Percentiles rank a stretch among this genome's conserved stretches.
Conservation (phyloP, 768 basidiomycete species). For the Trametes punicea region DNA sequence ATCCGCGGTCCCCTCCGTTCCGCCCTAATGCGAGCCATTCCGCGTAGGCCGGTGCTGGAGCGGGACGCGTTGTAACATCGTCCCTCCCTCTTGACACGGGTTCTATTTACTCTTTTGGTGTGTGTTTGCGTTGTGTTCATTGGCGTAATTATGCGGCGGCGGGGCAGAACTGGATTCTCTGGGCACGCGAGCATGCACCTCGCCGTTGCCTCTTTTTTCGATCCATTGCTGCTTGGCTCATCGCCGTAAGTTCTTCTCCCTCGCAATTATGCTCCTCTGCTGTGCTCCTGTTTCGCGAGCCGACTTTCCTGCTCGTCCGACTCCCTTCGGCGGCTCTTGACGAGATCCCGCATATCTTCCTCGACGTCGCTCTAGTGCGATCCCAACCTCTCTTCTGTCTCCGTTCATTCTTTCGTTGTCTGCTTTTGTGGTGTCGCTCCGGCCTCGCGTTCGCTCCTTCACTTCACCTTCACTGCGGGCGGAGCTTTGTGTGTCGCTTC, state of each 20-base stretch:
- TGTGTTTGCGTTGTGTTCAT: slow-evolving; percentile 10
- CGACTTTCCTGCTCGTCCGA: neutral
- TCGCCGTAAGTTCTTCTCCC: neutral
- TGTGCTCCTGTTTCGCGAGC: neutral
- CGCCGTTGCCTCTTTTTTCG: slow-evolving; percentile 3
- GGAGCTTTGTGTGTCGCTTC: slow-evolving; percentile 11
- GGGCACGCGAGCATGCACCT: slow-evolving; percentile 22
- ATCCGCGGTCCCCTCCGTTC: neutral
- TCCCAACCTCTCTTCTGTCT: neutral
- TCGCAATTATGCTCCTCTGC: neutral
- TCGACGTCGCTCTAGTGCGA: neutral
- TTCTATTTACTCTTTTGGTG: neutral
- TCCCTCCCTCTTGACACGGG: slow-evolving; percentile 1
- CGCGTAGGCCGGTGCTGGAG: neutral
- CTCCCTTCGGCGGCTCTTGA: neutral
- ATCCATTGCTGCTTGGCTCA: neutral
- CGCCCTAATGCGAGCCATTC: neutral
- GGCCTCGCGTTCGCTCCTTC: slow-evolving; percentile 15
- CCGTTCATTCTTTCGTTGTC: neutral
- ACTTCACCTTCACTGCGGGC: slow-evolving; percentile 8
- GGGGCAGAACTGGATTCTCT: slow-evolving; percentile 29
- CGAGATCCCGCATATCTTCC: neutral
- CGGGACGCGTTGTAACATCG: slow-evolving; percentile 6
- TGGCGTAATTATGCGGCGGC: slow-evolving; percentile 19
- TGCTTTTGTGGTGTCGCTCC: neutral